These are phyloP conservation scores for Nitzschia putrida DNA, from an alignment of 108 stramenopile genomes.

Conservation along the genomic window DNA sequence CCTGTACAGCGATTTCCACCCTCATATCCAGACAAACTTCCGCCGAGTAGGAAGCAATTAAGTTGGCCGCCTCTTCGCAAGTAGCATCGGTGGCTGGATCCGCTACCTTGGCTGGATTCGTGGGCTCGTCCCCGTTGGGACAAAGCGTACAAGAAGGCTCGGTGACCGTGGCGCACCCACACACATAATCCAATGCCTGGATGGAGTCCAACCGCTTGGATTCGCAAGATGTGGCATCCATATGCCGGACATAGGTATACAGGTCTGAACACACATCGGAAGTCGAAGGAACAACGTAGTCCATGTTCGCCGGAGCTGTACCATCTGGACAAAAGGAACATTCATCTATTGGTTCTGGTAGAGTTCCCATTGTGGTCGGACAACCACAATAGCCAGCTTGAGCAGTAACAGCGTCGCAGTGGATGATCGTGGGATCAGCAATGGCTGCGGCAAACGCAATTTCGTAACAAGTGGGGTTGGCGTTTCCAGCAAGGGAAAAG, in stretches of 20 bases:
- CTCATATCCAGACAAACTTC: slow-evolving; percentile 15
- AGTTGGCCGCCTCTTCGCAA: slow-evolving; percentile 12
- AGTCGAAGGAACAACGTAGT: slow-evolving; percentile 14
- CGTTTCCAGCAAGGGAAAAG: slow-evolving; percentile 15
- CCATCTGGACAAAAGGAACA: slow-evolving; percentile 40
- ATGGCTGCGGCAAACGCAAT: slow-evolving; percentile 20
- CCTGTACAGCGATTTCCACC: neutral
- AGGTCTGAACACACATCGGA: slow-evolving; percentile 23
- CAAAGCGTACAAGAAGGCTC: slow-evolving; percentile 28
- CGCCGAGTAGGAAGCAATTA: slow-evolving; percentile 4
- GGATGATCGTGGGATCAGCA: slow-evolving; percentile 3
- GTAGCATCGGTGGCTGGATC: neutral
- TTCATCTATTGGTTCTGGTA: neutral
- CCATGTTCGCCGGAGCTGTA: slow-evolving; percentile 3
- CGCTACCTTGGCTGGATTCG: neutral
- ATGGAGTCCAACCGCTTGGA: slow-evolving; percentile 8
- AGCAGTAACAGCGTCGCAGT: slow-evolving; percentile 15
- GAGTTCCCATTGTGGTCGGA: neutral
- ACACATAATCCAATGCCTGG: slow-evolving; percentile 29
- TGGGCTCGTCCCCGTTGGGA: slow-evolving; percentile 12
- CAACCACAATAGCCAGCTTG: slow-evolving; percentile 39
- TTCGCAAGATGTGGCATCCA: slow-evolving; percentile 13
- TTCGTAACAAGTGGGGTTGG: slow-evolving; percentile 33
- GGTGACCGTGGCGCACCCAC: slow-evolving; percentile 24
- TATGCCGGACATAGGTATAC: slow-evolving; percentile 13